Evolutionary conservation across 1,139 yeast species (phyloP).

Genomic region (Suhomyces maxii): DNA sequence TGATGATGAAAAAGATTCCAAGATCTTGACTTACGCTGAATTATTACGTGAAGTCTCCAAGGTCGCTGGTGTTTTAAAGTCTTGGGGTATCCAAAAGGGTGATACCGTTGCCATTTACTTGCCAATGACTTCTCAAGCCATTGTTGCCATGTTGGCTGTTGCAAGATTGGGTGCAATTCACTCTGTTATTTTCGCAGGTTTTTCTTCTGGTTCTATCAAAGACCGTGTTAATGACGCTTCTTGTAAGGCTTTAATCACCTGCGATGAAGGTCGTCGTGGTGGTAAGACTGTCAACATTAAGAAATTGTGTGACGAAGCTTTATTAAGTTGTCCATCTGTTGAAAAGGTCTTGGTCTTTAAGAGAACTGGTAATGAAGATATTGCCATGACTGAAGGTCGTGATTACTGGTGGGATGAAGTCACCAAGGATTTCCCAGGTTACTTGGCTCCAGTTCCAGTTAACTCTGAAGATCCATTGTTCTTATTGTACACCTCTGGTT

Average conservation of each 20-base stretch:
- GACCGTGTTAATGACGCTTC: conserved; percentile 90
- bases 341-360: conserved; percentile 81
- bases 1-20: conserved; percentile 79
- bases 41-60: conserved; percentile 82
- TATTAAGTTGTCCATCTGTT: conserved; percentile 73
- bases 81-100: conserved; percentile 90
- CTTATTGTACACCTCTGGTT: conserved; percentile 92
- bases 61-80: conserved; percentile 81
- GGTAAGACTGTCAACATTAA: conserved; percentile 90
- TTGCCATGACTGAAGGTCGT: conserved; percentile 76
- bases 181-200: conserved; percentile 96
- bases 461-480: conserved; percentile 91
- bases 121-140: conserved; percentile 97
- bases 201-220: conserved; percentile 87
- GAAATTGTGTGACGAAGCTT: conserved; percentile 92
- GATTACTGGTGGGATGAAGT: conserved; percentile 96
- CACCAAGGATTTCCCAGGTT: conserved; percentile 75
- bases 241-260: conserved; percentile 87
- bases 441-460: conserved; percentile 84
- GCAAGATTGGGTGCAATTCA: conserved; percentile 96
- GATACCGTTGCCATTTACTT: conserved; percentile 95
- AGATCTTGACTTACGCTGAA: conserved; percentile 79
- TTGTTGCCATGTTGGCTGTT: conserved; percentile 90
- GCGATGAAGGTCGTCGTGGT: conserved; percentile 97
- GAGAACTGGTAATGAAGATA: conserved; percentile 73